Base-by-base conservation (phyloP, 176 grass and related monocot genomes). In the Dactylis glomerata region DNA sequence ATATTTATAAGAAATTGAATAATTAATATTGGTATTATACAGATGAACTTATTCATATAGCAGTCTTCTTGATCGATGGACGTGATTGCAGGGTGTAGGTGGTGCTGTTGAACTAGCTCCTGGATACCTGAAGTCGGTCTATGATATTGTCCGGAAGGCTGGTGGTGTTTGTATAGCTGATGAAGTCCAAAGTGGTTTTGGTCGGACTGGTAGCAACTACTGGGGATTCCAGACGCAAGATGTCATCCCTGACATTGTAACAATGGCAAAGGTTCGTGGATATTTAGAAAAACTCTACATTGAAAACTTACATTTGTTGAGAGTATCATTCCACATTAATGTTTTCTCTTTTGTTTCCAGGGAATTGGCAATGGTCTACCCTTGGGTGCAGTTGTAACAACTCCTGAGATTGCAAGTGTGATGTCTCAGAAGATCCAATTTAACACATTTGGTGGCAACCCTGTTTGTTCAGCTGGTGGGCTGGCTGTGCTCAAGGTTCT, bases 131-230 rank as follows among this genome's bases (percentile, higher is more conserved):
- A 96, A 94, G 59, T 89, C 87, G 67, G 93, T 85, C 26, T 99
- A 96, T 84, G 88, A 96, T 65, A 92, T 83, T 72, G 96, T 99
- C 30, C 82, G 91, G 17, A 94, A 94, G 84, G 86, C 87, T 77
- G 93, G 91, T 76, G 96, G 96, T 40, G 93, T 99, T 46, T 99
- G 93, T 84, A 99, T 99, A 87, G 96, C 96, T 70, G 96, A 99
- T 67, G 96, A 99, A 86, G 96, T 99, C 27, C 96, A 99, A 47
- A 99, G 93, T 83, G 93, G 96, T 52, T 99, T 99, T 76, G 96
- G 96, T 24, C 92, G 96, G 33, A 94, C 93, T 51, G 96, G 96
- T 82, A 95, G 93, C 45, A 90, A 96, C 72, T 99, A 99, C 14
- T 99, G 93, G 96, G 96, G 96, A 82, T 99, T 99, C 69, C 91